Base-by-base conservation (phyloP, 768 basidiomycete species). In the Cystofilobasidium ferigula region DNA sequence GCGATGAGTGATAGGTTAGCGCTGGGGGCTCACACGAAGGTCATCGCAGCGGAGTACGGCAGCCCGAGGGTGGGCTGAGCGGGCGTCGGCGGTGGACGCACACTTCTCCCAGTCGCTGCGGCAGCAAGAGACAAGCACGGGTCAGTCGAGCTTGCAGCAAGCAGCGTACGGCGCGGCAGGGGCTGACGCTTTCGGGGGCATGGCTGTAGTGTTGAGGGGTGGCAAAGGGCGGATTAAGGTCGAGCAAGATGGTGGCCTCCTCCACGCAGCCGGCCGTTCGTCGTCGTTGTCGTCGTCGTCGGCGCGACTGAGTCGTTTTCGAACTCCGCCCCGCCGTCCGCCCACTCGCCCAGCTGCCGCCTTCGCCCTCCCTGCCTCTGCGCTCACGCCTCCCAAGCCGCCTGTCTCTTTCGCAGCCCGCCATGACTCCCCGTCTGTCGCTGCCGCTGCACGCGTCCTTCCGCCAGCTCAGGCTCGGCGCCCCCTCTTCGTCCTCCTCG, bases 51-150 rank as follows among this genome's bases (percentile, higher is more conserved):
- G 20, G 16, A 38, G 36, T n/a, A 60, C 18, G 18, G 38, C 5
- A 6, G 24, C 4, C 2, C 36, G 2, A 26, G n/a, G 40, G 26
- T 26, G 30, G 51, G 43, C 18, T 14, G 30, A 51, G 12, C 3
- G 61, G 22, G 42, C 30, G 2, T n/a, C 1, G 28, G 45, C 4
- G 28, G 28, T 34, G 30, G 34, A 67, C 70, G 77, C 83, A 94
- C 93, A 97, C 78, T 97, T 98, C 78, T 99, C 94, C 94, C 94
- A 98, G 77, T 99, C 89, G 72, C 93, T 97, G 73, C 22, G 61
- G 66, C 26, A 63, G 20, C 67, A 10, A 8, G 70, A 65, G 36
- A 13, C 24, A 1, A 32, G 24, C 13, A 4, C 14, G 51, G 30
- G 22, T 45, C 28, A 30, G 16, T 16, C 24, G 13, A 12, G 8